Evolutionary conservation across 805 yeast genomes (phyloP), one percentile per base, ranked within the genome.

Genomic region (Wickerhamomyces rabaulensis): DNA sequence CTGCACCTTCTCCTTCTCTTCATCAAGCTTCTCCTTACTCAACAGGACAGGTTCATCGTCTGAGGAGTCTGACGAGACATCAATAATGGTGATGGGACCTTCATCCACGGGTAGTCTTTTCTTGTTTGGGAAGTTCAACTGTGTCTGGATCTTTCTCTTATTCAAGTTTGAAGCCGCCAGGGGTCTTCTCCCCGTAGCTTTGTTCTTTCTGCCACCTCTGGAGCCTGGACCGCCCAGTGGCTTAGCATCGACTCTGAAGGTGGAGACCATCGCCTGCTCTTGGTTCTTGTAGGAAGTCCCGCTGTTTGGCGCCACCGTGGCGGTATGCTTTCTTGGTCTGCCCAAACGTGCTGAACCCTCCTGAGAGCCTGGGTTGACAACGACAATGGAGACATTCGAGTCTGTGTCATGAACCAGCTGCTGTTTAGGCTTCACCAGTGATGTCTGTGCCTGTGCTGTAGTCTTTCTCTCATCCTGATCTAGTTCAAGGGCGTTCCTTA

Each of bases 141-240:
- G 49, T 19, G 44, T 42, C 38, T 51, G 54, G 23, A 48, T 16
- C 10, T 37, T 40, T 38, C 41, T 44, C 25, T 46, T 51, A 25
- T 17, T 27, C 8, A 17, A n/a, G 6, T 40, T 19, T 19, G 21
- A 20, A 15, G 19, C 21, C n/a, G 25, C 9, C 17, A 17, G 9
- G 19, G 13, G 35, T 33, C 19, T 16, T 36, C 47, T 21, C 6
- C 26, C 16, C 7, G 7, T 22, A 6, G 10, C 23, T 33, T 33
- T 44, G 4, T 43, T 45, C 39, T 51, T 52, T 26, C 54, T 47
- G 15, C 61, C 60, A 19, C 61, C 60, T 47, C 64, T 51, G 10
- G 63, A 59, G 1, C 64, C 64, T 1, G 63, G 63, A 0, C 64
- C 64, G 17, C 44, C 25, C 1, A 60, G 25, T 12, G 64, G 64